A percentile compares a stretch with the other conserved stretches of the same genome.
phyloP scores from a whole-genome alignment of 2,329 filamentous ascomycete genomes.

The Pseudogymnoascus verrucosus region DNA sequence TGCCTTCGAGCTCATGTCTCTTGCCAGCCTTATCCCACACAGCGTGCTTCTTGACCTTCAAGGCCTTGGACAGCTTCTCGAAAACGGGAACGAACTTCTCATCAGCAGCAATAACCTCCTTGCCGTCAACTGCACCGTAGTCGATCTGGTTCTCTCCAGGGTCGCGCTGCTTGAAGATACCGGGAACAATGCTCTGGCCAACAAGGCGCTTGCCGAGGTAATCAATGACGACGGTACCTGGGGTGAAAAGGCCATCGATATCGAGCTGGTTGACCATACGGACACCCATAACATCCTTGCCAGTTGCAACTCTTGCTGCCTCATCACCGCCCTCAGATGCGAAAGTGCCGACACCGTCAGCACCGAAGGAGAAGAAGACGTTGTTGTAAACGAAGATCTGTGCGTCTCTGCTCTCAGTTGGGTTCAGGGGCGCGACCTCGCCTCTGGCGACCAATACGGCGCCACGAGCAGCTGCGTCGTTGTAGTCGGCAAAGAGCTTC shows the following conservation, averaged over 20 bases:
- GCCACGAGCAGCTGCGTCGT: constrained; percentile 85
- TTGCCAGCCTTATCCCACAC: constrained; percentile 97
- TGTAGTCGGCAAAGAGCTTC: constrained; percentile 96
- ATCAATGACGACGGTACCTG: constrained; percentile 92
- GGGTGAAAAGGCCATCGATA: constrained; percentile 87
- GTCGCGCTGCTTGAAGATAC: constrained; percentile 97
- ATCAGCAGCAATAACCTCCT: constrained; percentile 87
- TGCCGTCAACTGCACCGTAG: constrained; percentile 95
- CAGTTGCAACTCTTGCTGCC: constrained; percentile 88
- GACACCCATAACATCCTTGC: constrained; percentile 92
- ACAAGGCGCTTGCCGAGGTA: constrained; percentile 96
- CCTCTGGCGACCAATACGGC: constrained; percentile 87
- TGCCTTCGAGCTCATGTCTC: constrained; percentile 85
- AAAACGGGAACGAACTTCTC: constrained; percentile 79
- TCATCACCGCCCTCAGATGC: constrained; percentile 94
- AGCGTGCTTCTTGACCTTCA: constrained; percentile 87
- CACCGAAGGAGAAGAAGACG: constrained; percentile 97
- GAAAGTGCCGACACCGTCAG: constrained; percentile 95
- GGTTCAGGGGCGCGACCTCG: constrained; percentile 88
- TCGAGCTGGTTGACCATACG: constrained; percentile 95
- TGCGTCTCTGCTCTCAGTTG: constrained; percentile 83
- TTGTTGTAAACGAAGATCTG: constrained; percentile 99
- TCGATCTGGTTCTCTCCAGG: constrained; percentile 98
- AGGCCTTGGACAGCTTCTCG: constrained; percentile 79
- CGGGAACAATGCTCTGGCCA: constrained; percentile 94